Evolutionary conservation across 106 monocot genomes (phyloP).

Genomic region (Acorus gramineus): DNA sequence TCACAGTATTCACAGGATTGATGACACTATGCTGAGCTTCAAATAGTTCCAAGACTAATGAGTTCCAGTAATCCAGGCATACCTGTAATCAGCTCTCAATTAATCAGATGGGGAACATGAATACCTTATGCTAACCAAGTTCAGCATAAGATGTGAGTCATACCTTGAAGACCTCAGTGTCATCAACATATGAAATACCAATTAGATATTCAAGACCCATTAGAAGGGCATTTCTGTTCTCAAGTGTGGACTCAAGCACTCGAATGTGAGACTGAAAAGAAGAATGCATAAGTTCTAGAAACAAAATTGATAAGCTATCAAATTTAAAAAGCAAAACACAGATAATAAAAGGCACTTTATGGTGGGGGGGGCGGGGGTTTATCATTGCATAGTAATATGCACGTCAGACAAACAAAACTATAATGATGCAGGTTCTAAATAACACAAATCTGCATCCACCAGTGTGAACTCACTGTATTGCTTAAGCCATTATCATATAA

Average conservation of each 20-base stretch:
- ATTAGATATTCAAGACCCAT: slow-evolving; percentile 95
- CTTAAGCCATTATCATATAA: no score
- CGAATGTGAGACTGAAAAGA: slow-evolving; percentile 71
- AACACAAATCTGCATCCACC: no score
- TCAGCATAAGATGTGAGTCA: background rate
- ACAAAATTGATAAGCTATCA: background rate
- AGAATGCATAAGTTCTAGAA: background rate
- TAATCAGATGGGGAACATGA: background rate
- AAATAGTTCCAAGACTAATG: slow-evolving; percentile 77
- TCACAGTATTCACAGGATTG: slow-evolving; percentile 58
- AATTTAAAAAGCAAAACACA: background rate
- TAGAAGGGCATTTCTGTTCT: slow-evolving; percentile 57
- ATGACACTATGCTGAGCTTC: slow-evolving; percentile 46
- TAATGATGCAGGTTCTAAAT: no score
- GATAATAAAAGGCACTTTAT: no score
- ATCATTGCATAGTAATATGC: no score
- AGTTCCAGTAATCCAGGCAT: slow-evolving; percentile 98
- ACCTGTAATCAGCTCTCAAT: slow-evolving; percentile 37
- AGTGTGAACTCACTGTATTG: no score
- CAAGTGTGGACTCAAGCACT: slow-evolving; percentile 61
- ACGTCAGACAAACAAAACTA: no score
- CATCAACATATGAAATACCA: slow-evolving; percentile 97
- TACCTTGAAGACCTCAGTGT: slow-evolving; percentile 99
- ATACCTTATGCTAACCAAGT: background rate
- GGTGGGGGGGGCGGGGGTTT: no score